Conservation (phyloP, 2,329 filamentous ascomycete species). For the Xylaria sp. region DNA sequence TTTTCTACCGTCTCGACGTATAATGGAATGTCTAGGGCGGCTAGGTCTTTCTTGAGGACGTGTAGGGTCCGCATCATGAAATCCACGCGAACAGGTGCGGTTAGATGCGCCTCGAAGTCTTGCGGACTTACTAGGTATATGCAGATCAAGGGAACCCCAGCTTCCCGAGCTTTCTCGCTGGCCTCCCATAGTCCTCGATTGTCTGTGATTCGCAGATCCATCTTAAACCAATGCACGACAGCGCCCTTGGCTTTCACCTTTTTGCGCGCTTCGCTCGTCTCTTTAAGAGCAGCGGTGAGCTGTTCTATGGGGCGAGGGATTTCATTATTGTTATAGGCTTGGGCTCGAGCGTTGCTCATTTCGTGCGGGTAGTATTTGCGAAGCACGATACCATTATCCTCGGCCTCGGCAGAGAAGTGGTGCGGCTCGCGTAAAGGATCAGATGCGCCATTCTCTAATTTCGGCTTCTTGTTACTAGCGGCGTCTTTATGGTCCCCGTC, state of each 20-base stretch:
- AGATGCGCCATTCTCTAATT: constrained; percentile 33
- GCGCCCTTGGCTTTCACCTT: constrained; percentile 66
- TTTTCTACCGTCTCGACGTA: constrained; percentile 77
- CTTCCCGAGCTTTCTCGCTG: constrained; percentile 71
- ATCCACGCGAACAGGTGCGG: constrained; percentile 78
- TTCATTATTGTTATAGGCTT: constrained; percentile 76
- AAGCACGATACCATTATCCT: constrained; percentile 71
- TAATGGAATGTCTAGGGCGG: constrained; percentile 78
- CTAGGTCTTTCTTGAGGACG: constrained; percentile 73
- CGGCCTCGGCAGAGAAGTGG: constrained; percentile 58
- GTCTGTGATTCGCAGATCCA: constrained; percentile 78
- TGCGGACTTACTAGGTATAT: constrained; percentile 85
- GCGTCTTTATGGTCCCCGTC: constrained; percentile 41
- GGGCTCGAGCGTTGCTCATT: constrained; percentile 83
- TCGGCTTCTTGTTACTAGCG: constrained; percentile 45
- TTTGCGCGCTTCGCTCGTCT: constrained; percentile 67
- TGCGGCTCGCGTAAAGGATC: constrained; percentile 58
- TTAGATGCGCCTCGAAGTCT: constrained; percentile 85
- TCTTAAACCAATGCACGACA: constrained; percentile 92
- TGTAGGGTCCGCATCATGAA: constrained; percentile 80
- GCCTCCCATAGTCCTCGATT: constrained; percentile 78
- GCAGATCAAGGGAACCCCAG: constrained; percentile 77
- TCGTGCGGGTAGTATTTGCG: constrained; percentile 85
- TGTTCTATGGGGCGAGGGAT: constrained; percentile 79
- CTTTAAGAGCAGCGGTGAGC: constrained; percentile 68